phyloP scores from a whole-genome alignment of 176 grass and related monocot genomes.

The Phragmites australis region DNA sequence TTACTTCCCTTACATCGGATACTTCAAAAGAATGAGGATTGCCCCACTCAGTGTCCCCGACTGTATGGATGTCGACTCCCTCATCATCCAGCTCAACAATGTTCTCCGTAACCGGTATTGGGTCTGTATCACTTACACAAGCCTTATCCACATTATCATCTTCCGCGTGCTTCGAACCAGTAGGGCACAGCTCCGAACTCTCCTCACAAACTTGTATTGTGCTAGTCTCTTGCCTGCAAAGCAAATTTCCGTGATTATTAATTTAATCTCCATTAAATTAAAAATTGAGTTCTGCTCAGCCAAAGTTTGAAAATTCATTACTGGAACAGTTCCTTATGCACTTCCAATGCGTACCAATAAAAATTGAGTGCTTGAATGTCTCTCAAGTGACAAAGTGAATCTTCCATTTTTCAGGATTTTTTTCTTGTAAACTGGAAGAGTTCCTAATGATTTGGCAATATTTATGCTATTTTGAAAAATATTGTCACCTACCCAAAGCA shows the following conservation, averaged over 20 bases:
- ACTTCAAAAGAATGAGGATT: constrained; percentile 49
- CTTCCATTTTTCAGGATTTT: constrained; percentile 16
- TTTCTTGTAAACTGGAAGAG: neutral
- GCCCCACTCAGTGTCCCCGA: constrained; percentile 61
- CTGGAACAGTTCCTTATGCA: neutral
- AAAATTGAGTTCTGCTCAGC: neutral
- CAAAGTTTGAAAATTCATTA: neutral
- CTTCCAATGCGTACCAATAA: neutral
- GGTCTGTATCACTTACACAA: constrained; percentile 71
- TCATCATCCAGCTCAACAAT: constrained; percentile 64
- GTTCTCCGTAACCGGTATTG: constrained; percentile 44
- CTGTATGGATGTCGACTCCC: constrained; percentile 65
- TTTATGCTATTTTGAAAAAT: neutral
- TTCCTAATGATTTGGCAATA: neutral
- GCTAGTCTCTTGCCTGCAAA: constrained; percentile 77
- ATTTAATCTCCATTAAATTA: constrained; percentile 1
- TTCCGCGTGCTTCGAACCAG: constrained; percentile 54
- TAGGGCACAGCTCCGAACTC: constrained; percentile 65
- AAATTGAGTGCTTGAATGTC: neutral
- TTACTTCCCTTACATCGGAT: constrained; percentile 77
- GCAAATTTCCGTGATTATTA: neutral
- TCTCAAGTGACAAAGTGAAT: constrained; percentile 20
- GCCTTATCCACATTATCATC: constrained; percentile 86
- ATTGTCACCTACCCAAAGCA: neutral
- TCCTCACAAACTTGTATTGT: constrained; percentile 81